Percentiles rank a stretch among this genome's conserved stretches.
Evolutionary conservation across 1,284 basidiomycete genomes (phyloP).

Genomic region (Sutorius eximius): DNA sequence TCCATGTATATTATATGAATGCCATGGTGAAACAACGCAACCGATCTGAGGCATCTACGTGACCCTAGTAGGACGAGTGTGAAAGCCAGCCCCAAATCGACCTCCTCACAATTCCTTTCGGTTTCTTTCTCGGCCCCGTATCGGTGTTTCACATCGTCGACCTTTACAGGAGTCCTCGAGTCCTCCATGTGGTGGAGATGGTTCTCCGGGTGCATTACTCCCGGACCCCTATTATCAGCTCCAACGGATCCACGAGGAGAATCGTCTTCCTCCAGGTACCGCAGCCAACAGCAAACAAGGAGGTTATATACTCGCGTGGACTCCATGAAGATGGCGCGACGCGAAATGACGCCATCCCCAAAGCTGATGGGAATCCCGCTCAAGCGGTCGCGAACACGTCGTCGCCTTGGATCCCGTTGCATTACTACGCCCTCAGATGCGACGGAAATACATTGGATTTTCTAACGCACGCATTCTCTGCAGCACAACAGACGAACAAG

Average conservation of each 20-base stretch:
- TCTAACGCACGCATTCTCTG: slow-evolving; percentile 12
- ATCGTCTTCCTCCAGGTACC: background rate
- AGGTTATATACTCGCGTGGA: background rate
- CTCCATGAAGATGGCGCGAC: background rate
- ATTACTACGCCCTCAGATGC: slow-evolving; percentile 3
- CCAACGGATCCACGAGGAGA: background rate
- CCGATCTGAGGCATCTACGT: too few relatives aligned
- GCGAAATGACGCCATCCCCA: background rate
- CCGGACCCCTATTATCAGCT: background rate
- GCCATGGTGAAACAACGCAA: background rate
- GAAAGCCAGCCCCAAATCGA: too few relatives aligned
- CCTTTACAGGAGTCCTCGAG: background rate
- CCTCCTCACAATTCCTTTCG: too few relatives aligned
- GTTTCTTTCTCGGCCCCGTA: background rate
- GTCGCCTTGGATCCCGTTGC: slow-evolving; percentile 1
- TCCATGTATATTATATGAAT: background rate
- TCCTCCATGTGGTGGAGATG: background rate
- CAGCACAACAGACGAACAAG: slow-evolving; percentile 11
- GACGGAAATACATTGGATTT: slow-evolving; percentile 25
- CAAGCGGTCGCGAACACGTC: background rate
- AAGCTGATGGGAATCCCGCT: background rate
- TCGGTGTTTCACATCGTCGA: background rate
- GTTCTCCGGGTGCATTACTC: background rate
- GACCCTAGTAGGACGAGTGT: too few relatives aligned
- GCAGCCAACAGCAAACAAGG: too few relatives aligned